Evolutionary conservation across 495 filamentous ascomycete species (phyloP), one percentile per base, ranked within the genome.

Genomic region (Podospora pseudopauciseta): DNA sequence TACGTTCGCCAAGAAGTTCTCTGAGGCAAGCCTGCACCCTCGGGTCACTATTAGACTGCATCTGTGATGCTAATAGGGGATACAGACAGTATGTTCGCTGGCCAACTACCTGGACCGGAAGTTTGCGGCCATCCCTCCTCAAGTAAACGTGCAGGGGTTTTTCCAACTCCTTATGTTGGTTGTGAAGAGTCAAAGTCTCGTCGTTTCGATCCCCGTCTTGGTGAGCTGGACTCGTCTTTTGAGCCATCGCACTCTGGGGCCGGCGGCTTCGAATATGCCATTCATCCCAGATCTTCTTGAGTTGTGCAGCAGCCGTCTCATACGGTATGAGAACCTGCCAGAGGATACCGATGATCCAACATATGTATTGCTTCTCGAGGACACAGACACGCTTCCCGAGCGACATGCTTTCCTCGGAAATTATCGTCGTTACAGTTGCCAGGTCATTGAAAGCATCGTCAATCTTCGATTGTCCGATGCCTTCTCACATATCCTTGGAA

Each of bases 361-460:
- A 16, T 84, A 94, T 32, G 79, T 92, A 49, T 93, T 97, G 67
- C 84, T 99, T 6, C 80, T 91, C 63, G 93, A 97, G 68, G 95
- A 99, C 75, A 92, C 97, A 39, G 96, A 98, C 76, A 97, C 95
- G 0, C 83, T 94, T 34, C 96, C 96, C 1, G 96, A 99, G 76
- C 85, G 91, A 27, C 95, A 99, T 80, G 92, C 94, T 15, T 99
- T 99, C 76, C 85, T 98, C n/a, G 94, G 95, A 1, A 98, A 98
- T 72, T 99, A 97, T 75, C 84, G 94, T 26, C 87, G 96, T 60
- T 98, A 96, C 72, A 95, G 93, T 75, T 86, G 87, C 13, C 88
- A 89, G 39, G 87, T 97, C 5, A 90, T 98, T 60, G 93, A 97
- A 77, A 84, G 83, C 32, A 91, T 97, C 62, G 91, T 94, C 19